Conservation (phyloP, 169 alveolate species). For the Toxoplasma gondii region DNA sequence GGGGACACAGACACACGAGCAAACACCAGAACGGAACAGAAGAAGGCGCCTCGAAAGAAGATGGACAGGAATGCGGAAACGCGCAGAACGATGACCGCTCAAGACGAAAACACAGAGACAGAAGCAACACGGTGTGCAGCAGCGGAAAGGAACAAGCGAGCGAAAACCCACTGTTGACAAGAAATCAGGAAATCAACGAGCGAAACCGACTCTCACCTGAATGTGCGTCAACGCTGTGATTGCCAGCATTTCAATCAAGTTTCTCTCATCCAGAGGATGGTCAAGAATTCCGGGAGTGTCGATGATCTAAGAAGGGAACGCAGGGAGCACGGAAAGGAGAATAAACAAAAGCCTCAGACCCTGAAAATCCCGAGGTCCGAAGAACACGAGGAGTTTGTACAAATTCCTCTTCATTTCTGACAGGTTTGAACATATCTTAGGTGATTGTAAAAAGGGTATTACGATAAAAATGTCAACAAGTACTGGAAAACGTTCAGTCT, state of each 20-base stretch:
- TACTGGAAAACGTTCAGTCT: no score
- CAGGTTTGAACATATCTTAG: no score
- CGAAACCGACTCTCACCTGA: conserved; percentile 83
- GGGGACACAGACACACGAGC: no score
- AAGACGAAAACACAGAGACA: not conserved
- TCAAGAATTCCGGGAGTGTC: conserved; percentile 99
- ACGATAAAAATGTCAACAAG: no score
- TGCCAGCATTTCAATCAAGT: conserved; percentile 99
- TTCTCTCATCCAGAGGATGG: conserved; percentile 97
- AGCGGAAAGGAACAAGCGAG: no score
- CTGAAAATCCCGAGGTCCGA: not conserved
- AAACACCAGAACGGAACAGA: no score
- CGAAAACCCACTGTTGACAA: not conserved
- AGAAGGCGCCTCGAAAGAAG: no score
- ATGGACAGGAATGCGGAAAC: no score
- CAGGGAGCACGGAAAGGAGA: not conserved
- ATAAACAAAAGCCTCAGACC: not conserved
- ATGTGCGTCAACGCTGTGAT: conserved; percentile 99
- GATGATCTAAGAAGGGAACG: conserved; percentile 81
- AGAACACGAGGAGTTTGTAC: no score
- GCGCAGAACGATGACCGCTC: not conserved
- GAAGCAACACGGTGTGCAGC: not conserved
- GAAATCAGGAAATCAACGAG: not conserved
- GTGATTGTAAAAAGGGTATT: no score
- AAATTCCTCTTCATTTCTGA: no score